These are phyloP conservation scores for Suillus luteus DNA, from an alignment of 768 basidiomycete genomes.

Conservation along the genomic window DNA sequence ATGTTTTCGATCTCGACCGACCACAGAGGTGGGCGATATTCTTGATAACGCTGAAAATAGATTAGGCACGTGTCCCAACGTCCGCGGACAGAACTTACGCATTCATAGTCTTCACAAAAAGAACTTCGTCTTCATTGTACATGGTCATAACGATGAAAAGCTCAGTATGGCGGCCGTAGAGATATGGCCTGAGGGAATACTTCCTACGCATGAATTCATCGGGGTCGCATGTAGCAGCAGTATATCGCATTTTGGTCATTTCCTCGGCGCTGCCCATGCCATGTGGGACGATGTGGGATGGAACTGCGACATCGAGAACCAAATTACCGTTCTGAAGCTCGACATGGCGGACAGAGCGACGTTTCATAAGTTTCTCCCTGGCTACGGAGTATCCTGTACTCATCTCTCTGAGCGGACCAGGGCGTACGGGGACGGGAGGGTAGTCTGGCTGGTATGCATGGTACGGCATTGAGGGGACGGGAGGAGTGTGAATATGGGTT, in stretches of 20 bases:
- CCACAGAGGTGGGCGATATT: constrained; percentile 80
- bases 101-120: constrained; percentile 83
- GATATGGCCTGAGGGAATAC: constrained; percentile 78
- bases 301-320: constrained; percentile 81
- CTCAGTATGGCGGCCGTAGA: constrained; percentile 81
- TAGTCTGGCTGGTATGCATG: constrained; percentile 48
- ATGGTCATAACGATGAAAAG: constrained; percentile 96
- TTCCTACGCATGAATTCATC: constrained; percentile 81
- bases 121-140: constrained; percentile 89
- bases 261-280: constrained; percentile 65
- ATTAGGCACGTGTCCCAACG: constrained; percentile 13
- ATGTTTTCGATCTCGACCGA: constrained; percentile 69
- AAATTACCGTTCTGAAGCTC: constrained; percentile 82
- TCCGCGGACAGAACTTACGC: constrained; percentile 48
- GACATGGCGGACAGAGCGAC: constrained; percentile 76
- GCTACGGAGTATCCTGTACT: constrained; percentile 66
- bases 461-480: constrained; percentile 58
- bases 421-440: constrained; percentile 56
- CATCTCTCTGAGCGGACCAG: constrained; percentile 47
- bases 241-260: constrained; percentile 84
- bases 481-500: constrained; percentile 42
- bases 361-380: constrained; percentile 80
- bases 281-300: constrained; percentile 74
- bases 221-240: constrained; percentile 87
- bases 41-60: constrained; percentile 69